Conservation (phyloP, 2,329 filamentous ascomycete species). For the Colletotrichum eleusines region DNA sequence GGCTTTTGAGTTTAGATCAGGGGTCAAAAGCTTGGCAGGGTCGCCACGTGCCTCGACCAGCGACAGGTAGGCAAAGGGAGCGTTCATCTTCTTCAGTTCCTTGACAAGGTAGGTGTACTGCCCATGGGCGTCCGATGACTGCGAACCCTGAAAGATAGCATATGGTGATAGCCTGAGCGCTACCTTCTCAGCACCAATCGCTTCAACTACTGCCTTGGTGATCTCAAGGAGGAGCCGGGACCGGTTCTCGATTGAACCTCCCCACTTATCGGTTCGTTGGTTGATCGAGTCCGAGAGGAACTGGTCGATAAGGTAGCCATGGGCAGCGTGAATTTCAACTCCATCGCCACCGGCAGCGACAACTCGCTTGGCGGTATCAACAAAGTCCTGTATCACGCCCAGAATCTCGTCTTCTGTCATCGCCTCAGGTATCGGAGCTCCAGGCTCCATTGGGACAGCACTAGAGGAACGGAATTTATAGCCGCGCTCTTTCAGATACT, state of each 20-base stretch:
- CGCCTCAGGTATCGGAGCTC: slow-evolving; percentile 60
- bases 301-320: slow-evolving; percentile 70
- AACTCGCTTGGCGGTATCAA: slow-evolving; percentile 61
- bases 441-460: slow-evolving; percentile 18
- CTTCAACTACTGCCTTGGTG: slow-evolving; percentile 48
- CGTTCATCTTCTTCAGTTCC: slow-evolving; percentile 46
- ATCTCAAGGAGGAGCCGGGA: slow-evolving; percentile 61
- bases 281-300: slow-evolving; percentile 60
- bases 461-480: slow-evolving; percentile 31
- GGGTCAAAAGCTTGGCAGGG: slow-evolving; percentile 47
- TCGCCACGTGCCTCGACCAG: slow-evolving; percentile 48
- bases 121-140: slow-evolving; percentile 43
- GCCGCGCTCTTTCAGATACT: slow-evolving; percentile 29
- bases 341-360: slow-evolving; percentile 72
- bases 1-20: slow-evolving; percentile 52
- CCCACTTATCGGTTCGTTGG: slow-evolving; percentile 62
- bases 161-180: slow-evolving; percentile 55
- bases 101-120: slow-evolving; percentile 46
- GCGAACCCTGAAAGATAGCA: slow-evolving; percentile 45
- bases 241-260: slow-evolving; percentile 62
- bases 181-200: slow-evolving; percentile 50
- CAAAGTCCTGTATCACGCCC: slow-evolving; percentile 67
- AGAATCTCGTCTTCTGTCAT: slow-evolving; percentile 73
- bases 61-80: slow-evolving; percentile 47
- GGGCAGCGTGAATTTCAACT: slow-evolving; percentile 66